phyloP scores from a whole-genome alignment of 23 red algal genomes.

The Gracilaria vermiculophylla region DNA sequence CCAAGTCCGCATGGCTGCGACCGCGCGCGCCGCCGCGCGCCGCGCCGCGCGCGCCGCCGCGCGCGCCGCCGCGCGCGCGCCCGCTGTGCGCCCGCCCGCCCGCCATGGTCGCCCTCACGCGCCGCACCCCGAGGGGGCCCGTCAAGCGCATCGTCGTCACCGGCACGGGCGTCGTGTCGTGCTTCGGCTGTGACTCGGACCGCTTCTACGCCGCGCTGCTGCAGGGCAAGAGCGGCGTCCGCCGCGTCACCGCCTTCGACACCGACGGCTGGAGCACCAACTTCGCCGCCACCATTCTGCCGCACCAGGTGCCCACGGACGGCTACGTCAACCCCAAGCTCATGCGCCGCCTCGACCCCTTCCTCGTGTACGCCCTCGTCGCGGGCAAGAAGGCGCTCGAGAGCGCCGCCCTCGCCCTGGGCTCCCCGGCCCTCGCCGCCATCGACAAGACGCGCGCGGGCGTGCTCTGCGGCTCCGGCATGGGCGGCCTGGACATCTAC shows the following conservation, averaged over 20 bases:
- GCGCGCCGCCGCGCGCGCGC: slow-evolving; percentile 42
- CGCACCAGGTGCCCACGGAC: slow-evolving; percentile 38
- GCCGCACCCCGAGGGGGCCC: slow-evolving; percentile 45
- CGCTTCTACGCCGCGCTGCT: slow-evolving; percentile 87
- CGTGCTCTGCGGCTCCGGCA: slow-evolving; percentile 82
- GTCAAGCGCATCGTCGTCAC: slow-evolving; percentile 93
- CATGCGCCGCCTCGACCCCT: slow-evolving; percentile 78
- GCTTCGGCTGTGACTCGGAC: slow-evolving; percentile 93
- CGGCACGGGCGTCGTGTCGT: slow-evolving; percentile 91
- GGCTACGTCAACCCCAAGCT: slow-evolving; percentile 76
- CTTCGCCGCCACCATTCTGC: slow-evolving; percentile 78
- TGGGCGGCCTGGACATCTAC: slow-evolving; percentile 91
- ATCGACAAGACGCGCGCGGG: slow-evolving; percentile 80
- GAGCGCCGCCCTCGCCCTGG: slow-evolving; percentile 67
- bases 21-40: background rate
- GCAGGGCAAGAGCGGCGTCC: slow-evolving; percentile 85
- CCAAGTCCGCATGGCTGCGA: background rate
- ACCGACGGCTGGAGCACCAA: slow-evolving; percentile 72
- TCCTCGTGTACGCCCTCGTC: slow-evolving; percentile 83
- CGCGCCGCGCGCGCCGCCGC: slow-evolving; percentile 7
- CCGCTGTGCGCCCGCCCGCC: background rate
- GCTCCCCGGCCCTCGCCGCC: slow-evolving; percentile 57
- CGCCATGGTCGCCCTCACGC: slow-evolving; percentile 32
- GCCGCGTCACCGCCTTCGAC: slow-evolving; percentile 71
- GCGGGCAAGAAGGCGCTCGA: slow-evolving; percentile 88